Base-by-base conservation (phyloP, 1,284 basidiomycete species). In the Ganoderma boninense region DNA sequence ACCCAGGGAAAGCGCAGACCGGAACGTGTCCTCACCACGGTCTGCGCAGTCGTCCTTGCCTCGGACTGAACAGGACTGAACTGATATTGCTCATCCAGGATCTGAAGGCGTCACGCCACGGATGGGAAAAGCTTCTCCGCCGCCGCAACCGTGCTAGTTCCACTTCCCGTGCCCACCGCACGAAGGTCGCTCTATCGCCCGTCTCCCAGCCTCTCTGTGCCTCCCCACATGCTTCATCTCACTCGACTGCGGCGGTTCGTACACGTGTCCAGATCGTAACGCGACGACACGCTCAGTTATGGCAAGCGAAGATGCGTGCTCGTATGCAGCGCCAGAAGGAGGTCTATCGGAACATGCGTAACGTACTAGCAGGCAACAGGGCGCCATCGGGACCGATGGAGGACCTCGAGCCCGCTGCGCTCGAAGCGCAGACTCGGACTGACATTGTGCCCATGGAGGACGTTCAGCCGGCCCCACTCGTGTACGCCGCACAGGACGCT, bases 291-390 rank as follows among this genome's bases (percentile, higher is more conserved):
- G 49, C 49, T 26, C 49, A 52, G 23, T 52, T 52, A 11, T 26
- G 49, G 49, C 49, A 52, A 13, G 49, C 49, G 49, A 52, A 52
- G 49, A 26, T 52, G 49, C 49, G 49, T 26, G 49, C 49, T 52
- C 49, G n/a, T 52, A 52, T 52, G 49, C 49, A 52, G 49, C 49
- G 49, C 49, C 23, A 23, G 49, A 52, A 52, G 49, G 49, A 52
- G 49, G 49, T 52, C 23, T 14, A 52, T 52, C 49, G 49, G 49
- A 52, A 52, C 49, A 23, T 52, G 23, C 23, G 49, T 5, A 52
- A 52, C 23, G 49, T 26, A 23, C 13, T 52, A 26, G 49, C 49
- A 3, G 23, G 49, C 20, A 23, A 26, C 49, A 26, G 26, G 23
- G 13, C 23, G 2, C 3, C 23, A 4, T 4, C 23, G 23, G 49